Evolutionary conservation across 163 green algal genomes (phyloP).

Genomic region (Chlorella variabilis): DNA sequence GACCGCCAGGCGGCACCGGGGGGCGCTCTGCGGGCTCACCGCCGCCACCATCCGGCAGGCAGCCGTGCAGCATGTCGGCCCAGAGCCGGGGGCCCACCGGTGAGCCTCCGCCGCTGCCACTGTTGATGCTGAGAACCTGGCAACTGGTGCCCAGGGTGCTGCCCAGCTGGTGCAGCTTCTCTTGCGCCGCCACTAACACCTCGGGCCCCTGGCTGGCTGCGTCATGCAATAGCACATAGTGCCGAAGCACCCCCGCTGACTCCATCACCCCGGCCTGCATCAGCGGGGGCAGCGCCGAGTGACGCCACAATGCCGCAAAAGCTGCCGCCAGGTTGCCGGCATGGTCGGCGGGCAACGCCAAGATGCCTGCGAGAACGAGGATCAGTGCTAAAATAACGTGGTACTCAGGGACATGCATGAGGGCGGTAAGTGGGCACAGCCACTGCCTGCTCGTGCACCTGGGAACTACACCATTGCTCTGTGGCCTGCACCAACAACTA

Average conservation of each 20-base stretch:
- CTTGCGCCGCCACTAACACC: constrained; percentile 25
- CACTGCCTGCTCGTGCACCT: background rate
- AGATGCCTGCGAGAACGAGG: constrained; percentile 50
- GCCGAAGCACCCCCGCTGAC: constrained; percentile 70
- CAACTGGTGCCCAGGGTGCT: constrained; percentile 61
- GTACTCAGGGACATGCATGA: background rate
- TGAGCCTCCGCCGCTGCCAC: constrained; percentile 33
- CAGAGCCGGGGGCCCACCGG: constrained; percentile 49
- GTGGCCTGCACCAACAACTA: too few relatives aligned
- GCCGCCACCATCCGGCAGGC: constrained; percentile 40
- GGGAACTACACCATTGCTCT: background rate
- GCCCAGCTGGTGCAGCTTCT: constrained; percentile 43
- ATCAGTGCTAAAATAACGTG: background rate
- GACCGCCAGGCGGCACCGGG: constrained; percentile 36
- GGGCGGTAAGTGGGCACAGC: background rate
- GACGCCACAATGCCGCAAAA: constrained; percentile 52
- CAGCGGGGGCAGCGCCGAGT: constrained; percentile 58
- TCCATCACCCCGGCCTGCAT: constrained; percentile 60
- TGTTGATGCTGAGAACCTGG: constrained; percentile 75
- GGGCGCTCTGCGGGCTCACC: constrained; percentile 59
- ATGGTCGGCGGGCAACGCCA: constrained; percentile 53
- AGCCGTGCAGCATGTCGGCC: constrained; percentile 51
- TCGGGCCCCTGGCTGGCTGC: background rate
- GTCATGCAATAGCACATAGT: constrained; percentile 91
- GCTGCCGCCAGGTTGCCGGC: constrained; percentile 41